Evolutionary conservation across 768 basidiomycete species (phyloP).

Genomic region (Mycena haematopus): DNA sequence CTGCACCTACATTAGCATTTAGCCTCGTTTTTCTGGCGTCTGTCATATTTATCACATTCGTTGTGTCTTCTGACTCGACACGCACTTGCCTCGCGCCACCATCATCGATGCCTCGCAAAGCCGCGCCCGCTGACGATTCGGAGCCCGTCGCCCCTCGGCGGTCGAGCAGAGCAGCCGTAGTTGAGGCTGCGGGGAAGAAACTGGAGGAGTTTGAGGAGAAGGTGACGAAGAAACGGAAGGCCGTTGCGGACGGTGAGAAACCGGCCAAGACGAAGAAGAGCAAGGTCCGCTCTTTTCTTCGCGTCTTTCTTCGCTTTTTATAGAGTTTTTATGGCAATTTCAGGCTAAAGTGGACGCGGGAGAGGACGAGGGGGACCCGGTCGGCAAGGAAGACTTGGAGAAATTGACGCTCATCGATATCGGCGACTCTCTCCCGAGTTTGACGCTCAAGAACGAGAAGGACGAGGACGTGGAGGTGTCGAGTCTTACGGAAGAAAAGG

Average conservation of each 20-base stretch:
- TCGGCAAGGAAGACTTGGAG: not conserved
- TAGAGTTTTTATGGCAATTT: conserved; percentile 20
- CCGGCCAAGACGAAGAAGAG: conserved; percentile 46
- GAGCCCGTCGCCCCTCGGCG: conserved; percentile 52
- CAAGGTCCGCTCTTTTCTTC: conserved; percentile 35
- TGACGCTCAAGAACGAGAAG: conserved; percentile 86
- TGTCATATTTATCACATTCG: conserved; percentile 22
- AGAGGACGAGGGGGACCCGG: conserved; percentile 35
- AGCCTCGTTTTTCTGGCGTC: conserved; percentile 12
- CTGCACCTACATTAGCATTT: conserved; percentile 21
- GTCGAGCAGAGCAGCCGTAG: conserved; percentile 53
- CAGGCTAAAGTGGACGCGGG: conserved; percentile 42
- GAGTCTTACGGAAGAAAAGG: conserved; percentile 68
- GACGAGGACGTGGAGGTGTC: conserved; percentile 77
- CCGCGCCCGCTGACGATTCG: conserved; percentile 34
- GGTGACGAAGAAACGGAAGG: conserved; percentile 42
- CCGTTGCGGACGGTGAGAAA: conserved; percentile 39
- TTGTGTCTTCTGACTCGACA: conserved; percentile 22
- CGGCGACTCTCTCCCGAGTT: conserved; percentile 75
- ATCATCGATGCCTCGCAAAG: conserved; percentile 42
- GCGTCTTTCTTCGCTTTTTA: conserved; percentile 6
- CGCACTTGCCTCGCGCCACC: conserved; percentile 28
- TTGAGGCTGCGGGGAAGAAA: conserved; percentile 47
- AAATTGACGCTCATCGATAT: conserved; percentile 58
- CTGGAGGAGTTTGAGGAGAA: conserved; percentile 41